Percentiles rank a stretch among this genome's conserved stretches.
These are phyloP conservation scores for Thelephora terrestris DNA, from an alignment of 1,284 basidiomycete genomes.

Conservation along the genomic window DNA sequence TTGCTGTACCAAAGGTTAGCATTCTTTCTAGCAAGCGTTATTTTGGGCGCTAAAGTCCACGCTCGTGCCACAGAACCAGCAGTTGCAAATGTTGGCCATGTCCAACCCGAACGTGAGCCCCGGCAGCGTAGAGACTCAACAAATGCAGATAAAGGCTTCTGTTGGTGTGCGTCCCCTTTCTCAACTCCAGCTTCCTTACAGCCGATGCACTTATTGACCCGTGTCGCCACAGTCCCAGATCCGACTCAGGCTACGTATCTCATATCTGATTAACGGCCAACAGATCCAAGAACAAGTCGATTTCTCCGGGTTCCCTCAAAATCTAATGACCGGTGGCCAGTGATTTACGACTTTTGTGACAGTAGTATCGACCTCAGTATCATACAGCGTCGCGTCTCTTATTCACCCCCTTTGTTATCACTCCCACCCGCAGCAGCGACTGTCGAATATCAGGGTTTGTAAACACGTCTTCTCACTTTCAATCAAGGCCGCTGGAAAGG, in stretches of 20 bases:
- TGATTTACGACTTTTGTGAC: constrained; percentile 10
- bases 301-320: constrained; percentile 83
- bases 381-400: not conserved
- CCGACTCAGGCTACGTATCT: constrained; percentile 79
- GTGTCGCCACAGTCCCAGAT: constrained; percentile 54
- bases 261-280: constrained; percentile 62
- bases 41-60: not conserved
- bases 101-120: constrained; percentile 74
- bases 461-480: constrained; percentile 1
- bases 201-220: constrained; percentile 1
- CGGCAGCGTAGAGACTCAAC: constrained; percentile 84
- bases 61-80: constrained; percentile 65
- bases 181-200: not conserved
- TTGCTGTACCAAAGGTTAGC: constrained; percentile 90
- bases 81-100: constrained; percentile 97
- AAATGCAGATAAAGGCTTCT: constrained; percentile 87
- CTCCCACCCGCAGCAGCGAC: not conserved
- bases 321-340: constrained; percentile 47
- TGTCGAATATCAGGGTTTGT: constrained; percentile 10
- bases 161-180: constrained; percentile 56
- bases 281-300: constrained; percentile 88
- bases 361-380: too few relatives aligned
- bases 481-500: too few relatives aligned
- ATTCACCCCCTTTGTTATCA: constrained; percentile 1
- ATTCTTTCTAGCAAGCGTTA: constrained; percentile 1